A percentile compares a stretch with the other conserved stretches of the same genome.
phyloP scores from a whole-genome alignment of 1,284 basidiomycete species.

The Tremellales sp. region DNA sequence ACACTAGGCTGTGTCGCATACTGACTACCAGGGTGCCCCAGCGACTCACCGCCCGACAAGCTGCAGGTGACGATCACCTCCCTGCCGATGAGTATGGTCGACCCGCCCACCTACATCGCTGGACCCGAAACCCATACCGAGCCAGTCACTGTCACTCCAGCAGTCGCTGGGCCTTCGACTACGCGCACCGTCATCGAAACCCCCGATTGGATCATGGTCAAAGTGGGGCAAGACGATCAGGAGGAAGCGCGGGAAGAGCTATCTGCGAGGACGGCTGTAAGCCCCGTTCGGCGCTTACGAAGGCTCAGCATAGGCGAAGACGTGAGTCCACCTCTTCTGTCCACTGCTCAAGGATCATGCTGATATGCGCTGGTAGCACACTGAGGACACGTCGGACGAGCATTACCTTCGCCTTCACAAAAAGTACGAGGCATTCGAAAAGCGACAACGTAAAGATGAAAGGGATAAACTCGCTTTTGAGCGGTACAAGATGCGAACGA shows the following conservation, averaged over 20 bases:
- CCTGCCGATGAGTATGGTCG: slow-evolving; percentile 22
- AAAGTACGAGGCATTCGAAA: slow-evolving; percentile 81
- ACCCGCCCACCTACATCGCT: slow-evolving; percentile 12
- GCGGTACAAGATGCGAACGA: slow-evolving; percentile 82
- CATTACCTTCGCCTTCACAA: slow-evolving; percentile 79
- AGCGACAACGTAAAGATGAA: slow-evolving; percentile 75
- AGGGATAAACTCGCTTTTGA: slow-evolving; percentile 86
- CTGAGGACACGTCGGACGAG: slow-evolving; percentile 72
- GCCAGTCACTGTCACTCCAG: slow-evolving; percentile 4
- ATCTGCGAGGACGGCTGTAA: neutral
- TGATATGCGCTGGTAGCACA: slow-evolving; percentile 48
- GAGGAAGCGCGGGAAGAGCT: slow-evolving; percentile 42
- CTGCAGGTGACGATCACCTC: slow-evolving; percentile 68
- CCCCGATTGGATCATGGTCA: slow-evolving; percentile 35
- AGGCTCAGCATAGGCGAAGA: slow-evolving; percentile 15
- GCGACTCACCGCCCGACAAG: slow-evolving; percentile 62
- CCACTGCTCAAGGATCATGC: neutral
- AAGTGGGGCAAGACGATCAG: slow-evolving; percentile 37
- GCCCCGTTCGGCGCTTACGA: slow-evolving; percentile 30
- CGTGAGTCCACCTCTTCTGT: slow-evolving; percentile 6
- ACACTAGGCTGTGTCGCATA: neutral
- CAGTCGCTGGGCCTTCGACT: slow-evolving; percentile 5
- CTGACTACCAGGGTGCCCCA: slow-evolving; percentile 58
- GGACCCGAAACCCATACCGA: slow-evolving; percentile 1
- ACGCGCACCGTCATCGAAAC: slow-evolving; percentile 28